Base-by-base conservation (phyloP, 2,329 filamentous ascomycete genomes). In the Hypomyces perniciosus region DNA sequence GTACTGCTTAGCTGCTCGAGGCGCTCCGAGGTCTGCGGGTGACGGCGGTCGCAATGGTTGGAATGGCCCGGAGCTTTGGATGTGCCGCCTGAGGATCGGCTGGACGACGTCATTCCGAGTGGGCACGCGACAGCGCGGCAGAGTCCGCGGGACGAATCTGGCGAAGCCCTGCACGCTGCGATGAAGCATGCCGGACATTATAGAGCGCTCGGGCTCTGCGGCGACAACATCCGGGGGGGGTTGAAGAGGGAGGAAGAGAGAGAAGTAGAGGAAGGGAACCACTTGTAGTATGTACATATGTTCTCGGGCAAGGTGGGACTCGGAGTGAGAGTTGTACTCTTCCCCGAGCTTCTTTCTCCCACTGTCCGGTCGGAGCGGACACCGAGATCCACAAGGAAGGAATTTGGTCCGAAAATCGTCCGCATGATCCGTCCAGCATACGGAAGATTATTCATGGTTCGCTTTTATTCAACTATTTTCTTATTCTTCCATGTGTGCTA, bases 21-120 rank as follows among this genome's bases (percentile, higher is more conserved):
- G 85, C 49, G 80, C 83, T 46, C 90, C 90, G 30, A 97, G 78
- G 35, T 88, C 87, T 53, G 79, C 79, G 5, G 91, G 91, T 4
- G 88, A 83, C 1, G 90, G 90, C 5, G 91, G 91, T 0, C 80
- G 77, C 59, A 90, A 79, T 10, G 84, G 80, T 56, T 84, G 75
- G 64, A 83, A 88, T 53, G 74, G 73, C 34, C 68, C 65, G 6
- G 64, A 60, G 30, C 62, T 63, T 52, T 67, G 67, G 48, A 67
- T 51, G 51, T 58, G 57, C 51, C 64, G 62, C 42, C 52, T 51
- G 38, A 52, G 13, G 9, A 10, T 9, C 5, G 35, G 6, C 26
- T 37, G 44, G 52, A 54, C 44, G 53, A 53, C 46, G 50, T 53
- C 52, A 48, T 48, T 37, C 41, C 47, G 48, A 13, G 43, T 42